Conservation (phyloP, 1,284 basidiomycete species). For the Pisolithus thermaeus region DNA sequence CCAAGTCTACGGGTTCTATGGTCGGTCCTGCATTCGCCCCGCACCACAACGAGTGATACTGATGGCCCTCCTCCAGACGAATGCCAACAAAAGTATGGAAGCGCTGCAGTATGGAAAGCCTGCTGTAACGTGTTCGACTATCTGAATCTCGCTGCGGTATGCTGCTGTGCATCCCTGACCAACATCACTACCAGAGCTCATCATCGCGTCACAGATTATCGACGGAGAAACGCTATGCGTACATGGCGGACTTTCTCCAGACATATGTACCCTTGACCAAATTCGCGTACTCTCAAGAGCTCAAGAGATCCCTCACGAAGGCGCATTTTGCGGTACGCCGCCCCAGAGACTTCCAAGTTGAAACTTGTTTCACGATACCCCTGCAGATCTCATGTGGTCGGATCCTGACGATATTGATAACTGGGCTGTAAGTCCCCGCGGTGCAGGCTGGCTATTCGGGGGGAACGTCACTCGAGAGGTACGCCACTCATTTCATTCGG, state of each 20-base stretch:
- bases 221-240: slow-evolving; percentile 90
- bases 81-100: slow-evolving; percentile 95
- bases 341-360: too few species aligned
- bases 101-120: slow-evolving; percentile 90
- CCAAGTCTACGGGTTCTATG: slow-evolving; percentile 97
- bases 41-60: neutral
- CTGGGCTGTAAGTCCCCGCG: slow-evolving; percentile 92
- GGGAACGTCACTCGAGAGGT: slow-evolving; percentile 82
- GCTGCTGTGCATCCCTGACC: slow-evolving; percentile 24
- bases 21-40: slow-evolving; percentile 39
- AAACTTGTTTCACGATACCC: neutral
- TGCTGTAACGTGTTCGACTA: slow-evolving; percentile 96
- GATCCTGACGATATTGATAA: slow-evolving; percentile 95
- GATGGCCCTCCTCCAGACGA: slow-evolving; percentile 56
- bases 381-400: slow-evolving; percentile 91
- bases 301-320: slow-evolving; percentile 95
- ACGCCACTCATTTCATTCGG: neutral
- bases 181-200: neutral
- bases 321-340: slow-evolving; percentile 86
- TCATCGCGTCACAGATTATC: slow-evolving; percentile 66
- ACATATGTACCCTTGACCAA: slow-evolving; percentile 89
- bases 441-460: slow-evolving; percentile 96
- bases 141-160: slow-evolving; percentile 86
- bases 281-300: slow-evolving; percentile 87
- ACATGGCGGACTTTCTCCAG: slow-evolving; percentile 89